Base-by-base conservation (phyloP, 805 yeast genomes). In the Spathaspora hagerdaliae region DNA sequence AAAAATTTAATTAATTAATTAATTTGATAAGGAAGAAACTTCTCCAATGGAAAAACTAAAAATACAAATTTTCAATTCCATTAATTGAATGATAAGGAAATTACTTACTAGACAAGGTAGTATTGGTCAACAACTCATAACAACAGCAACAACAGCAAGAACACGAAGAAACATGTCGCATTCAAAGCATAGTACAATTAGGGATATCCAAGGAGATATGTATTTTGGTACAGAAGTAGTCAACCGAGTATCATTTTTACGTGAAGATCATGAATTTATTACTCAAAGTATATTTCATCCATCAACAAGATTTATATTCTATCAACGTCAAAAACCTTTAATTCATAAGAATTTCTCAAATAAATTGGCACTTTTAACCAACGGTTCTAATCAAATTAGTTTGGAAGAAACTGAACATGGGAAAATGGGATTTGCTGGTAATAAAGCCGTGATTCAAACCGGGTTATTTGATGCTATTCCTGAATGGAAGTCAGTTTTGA, bases 161-260 rank as follows among this genome's bases (percentile, higher is more conserved):
- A n/a, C 24, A 19, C 24, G 24, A 5, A 19, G 24, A 19, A 33
- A 3, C 10, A 44, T 39, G 47, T 44, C 46, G 7, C 46, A 44
- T n/a, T 44, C 47, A 7, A 41, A 32, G 7, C 40, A 44, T 41
- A 15, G 37, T 6, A 27, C 46, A 14, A 32, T 43, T 27, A 43
- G 32, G 24, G 48, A 45, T 31, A 14, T 46, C 6, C 49, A 56
- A 39, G 49, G 53, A 29, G 58, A 60, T 40, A 59, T 57, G 47
- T 69, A 69, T 49, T 79, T 71, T 52, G 75, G 80, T 15, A 74
- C 74, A 12, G 79, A 72, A 48, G 79, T 77, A 6, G 65, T 85
- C 46, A 82, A 84, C 59, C 64, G 92, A 46, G 78, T 85, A 6
- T 77, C 85, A 13, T 85, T 83, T 53, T 63, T 84, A 41, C 65